A percentile compares a stretch with the other conserved stretches of the same genome.
phyloP scores from a whole-genome alignment of 1,139 yeast genomes.

The Yamadazyma triangularis region DNA sequence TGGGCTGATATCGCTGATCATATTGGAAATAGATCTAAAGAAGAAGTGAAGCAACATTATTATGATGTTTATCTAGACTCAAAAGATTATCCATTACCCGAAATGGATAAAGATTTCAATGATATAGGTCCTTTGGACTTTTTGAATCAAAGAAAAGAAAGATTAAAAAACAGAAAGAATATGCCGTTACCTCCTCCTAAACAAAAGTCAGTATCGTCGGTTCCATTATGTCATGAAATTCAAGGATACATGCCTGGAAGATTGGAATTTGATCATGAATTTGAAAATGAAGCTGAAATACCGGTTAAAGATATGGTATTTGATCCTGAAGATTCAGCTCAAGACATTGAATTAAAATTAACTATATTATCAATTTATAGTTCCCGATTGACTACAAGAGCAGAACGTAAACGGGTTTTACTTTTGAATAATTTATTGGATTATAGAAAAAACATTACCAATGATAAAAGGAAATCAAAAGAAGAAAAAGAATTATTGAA shows the following conservation, averaged over 20 bases:
- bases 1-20: conserved; percentile 98
- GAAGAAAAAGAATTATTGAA: conserved; percentile 83
- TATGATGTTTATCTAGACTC: conserved; percentile 64
- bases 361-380: conserved; percentile 86
- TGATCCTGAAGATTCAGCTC: conserved; percentile 86
- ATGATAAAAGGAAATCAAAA: conserved; percentile 76
- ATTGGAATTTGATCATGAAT: conserved; percentile 91
- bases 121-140: conserved; percentile 65
- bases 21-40: conserved; percentile 87
- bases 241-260: conserved; percentile 99
- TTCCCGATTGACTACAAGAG: conserved; percentile 83
- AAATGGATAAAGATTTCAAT: conserved; percentile 62
- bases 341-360: conserved; percentile 84
- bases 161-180: conserved; percentile 68
- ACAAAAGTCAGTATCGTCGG: conserved; percentile 83
- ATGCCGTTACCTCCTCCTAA: conserved; percentile 74
- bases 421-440: conserved; percentile 76
- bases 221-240: conserved; percentile 93
- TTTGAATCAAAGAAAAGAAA: conserved; percentile 58
- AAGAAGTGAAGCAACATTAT: conserved; percentile 87
- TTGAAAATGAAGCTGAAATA: conserved; percentile 93
- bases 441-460: conserved; percentile 71
- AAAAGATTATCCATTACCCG: conserved; percentile 74
- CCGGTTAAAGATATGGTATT: conserved; percentile 93
- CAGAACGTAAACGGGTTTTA: conserved; percentile 83